Conservation (phyloP, 805 yeast genomes). For the Zygosaccharomyces siamensis region DNA sequence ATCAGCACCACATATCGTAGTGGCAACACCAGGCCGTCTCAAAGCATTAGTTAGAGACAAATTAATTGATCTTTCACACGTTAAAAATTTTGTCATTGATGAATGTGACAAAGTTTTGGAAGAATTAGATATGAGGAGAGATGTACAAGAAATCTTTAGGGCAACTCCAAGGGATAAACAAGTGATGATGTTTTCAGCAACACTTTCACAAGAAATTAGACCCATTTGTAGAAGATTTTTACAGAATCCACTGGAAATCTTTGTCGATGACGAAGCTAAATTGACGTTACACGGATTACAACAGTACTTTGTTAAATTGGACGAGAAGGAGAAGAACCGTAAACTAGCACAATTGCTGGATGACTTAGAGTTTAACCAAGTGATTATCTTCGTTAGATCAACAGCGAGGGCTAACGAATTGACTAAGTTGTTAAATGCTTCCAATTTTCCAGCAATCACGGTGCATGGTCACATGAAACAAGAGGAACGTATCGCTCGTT, state of each 20-base stretch:
- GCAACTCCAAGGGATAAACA: constrained; percentile 97
- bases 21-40: constrained; percentile 97
- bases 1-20: constrained; percentile 92
- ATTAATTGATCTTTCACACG: constrained; percentile 76
- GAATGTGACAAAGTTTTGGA: constrained; percentile 98
- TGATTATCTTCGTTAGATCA: constrained; percentile 90
- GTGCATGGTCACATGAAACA: constrained; percentile 94
- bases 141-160: constrained; percentile 96
- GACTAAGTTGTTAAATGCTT: constrained; percentile 80
- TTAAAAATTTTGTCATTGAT: constrained; percentile 92
- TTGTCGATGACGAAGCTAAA: constrained; percentile 96
- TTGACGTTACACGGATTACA: constrained; percentile 96
- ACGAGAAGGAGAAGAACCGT: constrained; percentile 88
- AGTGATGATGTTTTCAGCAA: constrained; percentile 99
- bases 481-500: constrained; percentile 96
- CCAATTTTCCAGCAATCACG: constrained; percentile 95
- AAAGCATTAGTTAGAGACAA: constrained; percentile 91
- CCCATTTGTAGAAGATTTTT: constrained; percentile 96
- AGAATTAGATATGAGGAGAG: constrained; percentile 90
- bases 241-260: constrained; percentile 96
- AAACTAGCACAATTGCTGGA: constrained; percentile 89
- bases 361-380: constrained; percentile 95
- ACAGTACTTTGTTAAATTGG: constrained; percentile 87
- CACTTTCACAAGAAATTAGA: constrained; percentile 88
- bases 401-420: constrained; percentile 89